These are phyloP conservation scores for Microdochium trichocladiopsis DNA, from an alignment of 2,329 filamentous ascomycete species.

Conservation along the genomic window DNA sequence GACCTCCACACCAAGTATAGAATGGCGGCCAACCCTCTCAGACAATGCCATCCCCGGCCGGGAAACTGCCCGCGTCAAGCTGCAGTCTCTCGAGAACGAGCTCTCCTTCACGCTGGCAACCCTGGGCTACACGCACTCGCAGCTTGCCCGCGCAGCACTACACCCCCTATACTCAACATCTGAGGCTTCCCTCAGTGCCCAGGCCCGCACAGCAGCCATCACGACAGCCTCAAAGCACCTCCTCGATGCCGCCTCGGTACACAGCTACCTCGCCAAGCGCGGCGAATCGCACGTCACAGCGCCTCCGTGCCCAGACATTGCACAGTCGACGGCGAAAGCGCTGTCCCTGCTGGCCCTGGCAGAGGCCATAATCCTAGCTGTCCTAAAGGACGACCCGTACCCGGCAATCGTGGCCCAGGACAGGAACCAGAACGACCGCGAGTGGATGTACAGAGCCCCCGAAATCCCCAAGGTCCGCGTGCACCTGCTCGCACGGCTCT, in stretches of 20 bases:
- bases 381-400: conserved; percentile 92
- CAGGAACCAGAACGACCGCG: conserved; percentile 74
- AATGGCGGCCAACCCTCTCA: conserved; percentile 80
- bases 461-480: conserved; percentile 84
- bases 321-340: conserved; percentile 43
- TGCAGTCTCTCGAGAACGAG: conserved; percentile 75
- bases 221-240: conserved; percentile 70
- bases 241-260: conserved; percentile 71
- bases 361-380: conserved; percentile 83
- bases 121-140: conserved; percentile 65
- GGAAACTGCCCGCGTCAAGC: conserved; percentile 58
- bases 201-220: conserved; percentile 65
- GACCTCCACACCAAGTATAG: conserved; percentile 53
- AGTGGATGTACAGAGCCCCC: conserved; percentile 95
- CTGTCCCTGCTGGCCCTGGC: conserved; percentile 66
- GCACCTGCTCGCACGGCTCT: conserved; percentile 80
- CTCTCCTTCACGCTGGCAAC: conserved; percentile 72
- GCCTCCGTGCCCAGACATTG: conserved; percentile 45
- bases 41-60: conserved; percentile 56
- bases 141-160: conserved; percentile 66
- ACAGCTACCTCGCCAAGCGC: conserved; percentile 60
- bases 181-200: conserved; percentile 49
- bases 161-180: conserved; percentile 65
- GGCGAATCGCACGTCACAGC: conserved; percentile 33
- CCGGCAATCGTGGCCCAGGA: conserved; percentile 74